Conservation (phyloP, 2,329 filamentous ascomycete genomes). For the Nannizziopsis arthrosporioides region DNA sequence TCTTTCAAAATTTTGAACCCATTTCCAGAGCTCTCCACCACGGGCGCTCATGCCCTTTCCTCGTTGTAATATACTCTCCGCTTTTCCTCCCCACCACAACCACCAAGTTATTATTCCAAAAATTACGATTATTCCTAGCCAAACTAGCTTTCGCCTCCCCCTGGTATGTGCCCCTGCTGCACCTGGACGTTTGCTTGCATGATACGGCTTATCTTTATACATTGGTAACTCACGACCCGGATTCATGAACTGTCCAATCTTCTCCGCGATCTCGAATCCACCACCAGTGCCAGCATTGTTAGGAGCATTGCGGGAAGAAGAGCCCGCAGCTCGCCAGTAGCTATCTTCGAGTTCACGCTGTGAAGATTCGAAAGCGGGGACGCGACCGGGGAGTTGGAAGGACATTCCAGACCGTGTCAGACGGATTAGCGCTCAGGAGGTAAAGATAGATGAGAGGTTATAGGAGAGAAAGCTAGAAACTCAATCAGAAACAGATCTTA, state of each 20-base stretch:
- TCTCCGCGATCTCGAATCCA: constrained; percentile 46
- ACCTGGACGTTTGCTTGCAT: constrained; percentile 36
- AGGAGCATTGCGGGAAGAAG: constrained; percentile 19
- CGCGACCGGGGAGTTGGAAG: constrained; percentile 56
- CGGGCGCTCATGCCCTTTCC: constrained; percentile 16
- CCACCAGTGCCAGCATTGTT: constrained; percentile 18
- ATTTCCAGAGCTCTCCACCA: constrained; percentile 42
- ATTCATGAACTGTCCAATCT: constrained; percentile 54
- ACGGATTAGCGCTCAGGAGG: background rate
- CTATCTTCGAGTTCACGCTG: constrained; percentile 55
- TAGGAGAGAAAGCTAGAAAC: no score
- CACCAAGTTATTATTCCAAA: constrained; percentile 54
- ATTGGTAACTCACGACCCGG: constrained; percentile 61
- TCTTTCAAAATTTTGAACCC: constrained; percentile 35
- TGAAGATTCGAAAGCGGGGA: constrained; percentile 56
- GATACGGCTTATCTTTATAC: constrained; percentile 98
- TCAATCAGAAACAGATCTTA: no score
- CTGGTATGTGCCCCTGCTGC: background rate
- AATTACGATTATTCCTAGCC: constrained; percentile 45
- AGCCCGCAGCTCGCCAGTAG: constrained; percentile 46
- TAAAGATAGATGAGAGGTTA: no score
- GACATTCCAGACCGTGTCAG: constrained; percentile 24
- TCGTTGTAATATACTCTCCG: background rate
- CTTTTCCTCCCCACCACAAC: constrained; percentile 29
- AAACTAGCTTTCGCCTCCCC: constrained; percentile 50